Base-by-base conservation (phyloP, 2,329 filamentous ascomycete genomes). In the Sphaceloma murrayae region DNA sequence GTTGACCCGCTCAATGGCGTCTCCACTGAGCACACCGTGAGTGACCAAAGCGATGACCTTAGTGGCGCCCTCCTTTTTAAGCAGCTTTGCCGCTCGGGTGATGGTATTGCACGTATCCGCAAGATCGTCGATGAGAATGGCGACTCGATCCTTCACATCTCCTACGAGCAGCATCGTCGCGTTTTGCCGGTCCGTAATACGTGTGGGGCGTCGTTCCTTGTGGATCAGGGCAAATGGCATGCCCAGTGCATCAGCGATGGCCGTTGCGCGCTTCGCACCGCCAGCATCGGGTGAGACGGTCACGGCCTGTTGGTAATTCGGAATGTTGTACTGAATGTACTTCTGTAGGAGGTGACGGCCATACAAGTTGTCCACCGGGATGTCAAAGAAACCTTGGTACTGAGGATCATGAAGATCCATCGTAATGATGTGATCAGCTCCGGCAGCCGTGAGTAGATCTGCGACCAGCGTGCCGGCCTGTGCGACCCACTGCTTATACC, bases 361-460 rank as follows among this genome's bases (percentile, higher is more conserved):
- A 66, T 96, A 96, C 13, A 98, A 73, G 62, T 98, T 98, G 67
- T 98, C 91, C 46, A 98, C 91, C 2, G 91, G 91, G 47, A 96
- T 94, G 59, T 98, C 89, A 60, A 98, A 96, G 72, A 95, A 98
- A 44, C 91, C 91, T 65, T 98, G 91, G 59, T 96, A 96, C 65
- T 98, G 87, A 31, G 86, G 84, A 62, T 95, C 89, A 61, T 91
- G 86, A 43, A 98, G 74, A 60, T 98, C 91, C 84, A 98, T 93
- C 22, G 89, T 95, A 61, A 96, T 95, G 60, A 91, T 81, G 64
- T 96, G 91, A 62, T 98, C 89, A 34, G 91, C 87, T 52, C 91
- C 91, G 51, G 91, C 89, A 65, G 88, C 95, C 30, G 87, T 95
- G 52, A 98, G 72, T 33, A 98, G 77, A 61, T 96, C 88, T 40